Conservation (phyloP, 148 eudicot genomes). For the Euryodendron excelsum region DNA sequence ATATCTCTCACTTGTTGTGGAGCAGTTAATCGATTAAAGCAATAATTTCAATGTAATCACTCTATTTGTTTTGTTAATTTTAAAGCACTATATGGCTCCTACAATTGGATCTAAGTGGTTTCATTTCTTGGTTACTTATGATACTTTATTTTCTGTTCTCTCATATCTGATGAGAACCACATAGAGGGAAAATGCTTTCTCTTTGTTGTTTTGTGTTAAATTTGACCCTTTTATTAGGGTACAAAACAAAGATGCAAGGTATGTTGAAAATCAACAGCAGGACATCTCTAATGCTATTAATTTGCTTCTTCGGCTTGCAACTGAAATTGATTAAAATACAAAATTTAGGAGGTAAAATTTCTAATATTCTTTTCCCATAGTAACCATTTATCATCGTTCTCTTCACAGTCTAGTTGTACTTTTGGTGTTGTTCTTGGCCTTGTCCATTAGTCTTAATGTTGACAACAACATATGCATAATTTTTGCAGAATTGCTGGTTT, state of each 20-base stretch:
- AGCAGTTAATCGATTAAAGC: constrained; percentile 78
- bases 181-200: background rate
- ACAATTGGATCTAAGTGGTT: background rate
- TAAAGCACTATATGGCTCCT: constrained; percentile 1
- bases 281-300: constrained; percentile 90
- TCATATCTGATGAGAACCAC: background rate
- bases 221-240: constrained; percentile 26
- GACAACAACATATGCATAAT: background rate
- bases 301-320: constrained; percentile 85
- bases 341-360: constrained; percentile 69
- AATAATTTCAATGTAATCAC: constrained; percentile 62
- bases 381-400: background rate
- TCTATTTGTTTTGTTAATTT: constrained; percentile 7
- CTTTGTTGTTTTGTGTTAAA: constrained; percentile 1
- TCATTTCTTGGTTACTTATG: background rate
- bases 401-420: background rate
- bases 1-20: constrained; percentile 86
- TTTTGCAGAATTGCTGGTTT: constrained; percentile 83
- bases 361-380: background rate
- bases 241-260: constrained; percentile 85
- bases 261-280: constrained; percentile 79
- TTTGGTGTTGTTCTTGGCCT: background rate
- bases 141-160: background rate
- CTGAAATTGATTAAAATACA: constrained; percentile 95
- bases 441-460: background rate